Base-by-base conservation (phyloP, 176 grass and related monocot genomes). In the Coix lacrymajobi region DNA sequence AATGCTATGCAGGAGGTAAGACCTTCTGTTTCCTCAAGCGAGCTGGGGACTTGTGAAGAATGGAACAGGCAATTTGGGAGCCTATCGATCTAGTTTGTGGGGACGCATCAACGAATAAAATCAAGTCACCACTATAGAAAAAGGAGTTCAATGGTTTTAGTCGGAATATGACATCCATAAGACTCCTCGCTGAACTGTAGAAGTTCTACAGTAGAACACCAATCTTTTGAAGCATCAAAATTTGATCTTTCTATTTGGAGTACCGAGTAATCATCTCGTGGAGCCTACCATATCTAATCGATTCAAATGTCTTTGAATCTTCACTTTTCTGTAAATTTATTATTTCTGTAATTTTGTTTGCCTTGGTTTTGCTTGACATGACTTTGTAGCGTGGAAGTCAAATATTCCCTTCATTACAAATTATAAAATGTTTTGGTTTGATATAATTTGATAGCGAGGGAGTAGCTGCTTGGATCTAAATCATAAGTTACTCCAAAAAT, bases 11-110 rank as follows among this genome's bases (percentile, higher is more conserved):
- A 91, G 67, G 87, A 98, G 69, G 93, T 98, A 15, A 92, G 92
- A 84, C 92, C 96, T 88, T 98, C 96, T 76, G 96, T 98, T 88
- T 92, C 92, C 31, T 86, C 79, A 12, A 95, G 32, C 10, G 96
- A 98, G 77, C 80, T 98, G 51, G 92, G 88, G 34, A 93, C 60
- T 68, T 95, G 93, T 54, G 96, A 98, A 84, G 88, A 90, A 48
- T 98, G 96, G 96, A 98, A 93, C 77, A 95, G 11, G 48, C 96
- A 98, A 77, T 98, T 93, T 76, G 96, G 96, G 11, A 98, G 96
- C 85, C 80, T 94, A 86, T 88, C 89, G 10, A 85, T 81, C 20
- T 91, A 93, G 87, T 65, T 80, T 62, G 28, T 11, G 29, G 11
- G 24, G 51, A 33, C 15, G 64, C 76, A 30, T 38, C 20, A 44